Evolutionary conservation across 2,329 filamentous ascomycete genomes (phyloP), one percentile per base, ranked within the genome.

Genomic region (Zymoseptoria crescenta): DNA sequence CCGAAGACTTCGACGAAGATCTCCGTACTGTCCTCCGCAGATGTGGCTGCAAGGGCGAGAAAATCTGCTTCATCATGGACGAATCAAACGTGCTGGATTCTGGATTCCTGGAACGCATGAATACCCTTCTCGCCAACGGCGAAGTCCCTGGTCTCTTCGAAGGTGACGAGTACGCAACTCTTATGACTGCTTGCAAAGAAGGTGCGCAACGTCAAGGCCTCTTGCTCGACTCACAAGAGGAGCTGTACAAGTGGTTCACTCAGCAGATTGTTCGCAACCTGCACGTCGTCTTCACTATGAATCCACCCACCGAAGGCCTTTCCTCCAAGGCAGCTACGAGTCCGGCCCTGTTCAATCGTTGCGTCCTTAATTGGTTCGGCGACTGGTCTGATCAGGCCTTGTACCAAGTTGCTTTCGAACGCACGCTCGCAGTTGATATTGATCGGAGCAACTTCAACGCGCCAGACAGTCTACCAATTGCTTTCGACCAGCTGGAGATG

Each of bases 1-100:
- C 89, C 1, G 94, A 97, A 72, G 94, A 99, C 76, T 99, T 99
- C 71, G 94, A 99, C 71, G 95, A 99, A 59, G 94, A 99, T 74
- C 80, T 99, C 41, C 85, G 95, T 65, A 93, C 92, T 71, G 94
- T 99, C 8, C 84, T 99, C 49, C 87, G 94, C 52, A 85, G 94
- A 59, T 95, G 91, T 68, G 94, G 94, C 63, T 97, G 93, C 79
- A 96, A 96, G 79, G 94, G 94, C 41, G 94, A 99, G 74, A 97
- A 97, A 80, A 96, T 99, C 54, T 99, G 95, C 77, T 99, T 99
- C 80, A 96, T 99, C 79, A 97, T 99, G 92, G 94, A 99, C 73
- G 94, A 99, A 77, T 88, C 93, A 8, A 99, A 99, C 69, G 94
- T 99, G 41, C 83, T 99, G 28, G 94, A 99, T 74, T 99, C 94